A percentile compares a stretch with the other conserved stretches of the same genome.
Evolutionary conservation across 441 rosid genomes (phyloP).

Genomic region (Biscutella laevigata): DNA sequence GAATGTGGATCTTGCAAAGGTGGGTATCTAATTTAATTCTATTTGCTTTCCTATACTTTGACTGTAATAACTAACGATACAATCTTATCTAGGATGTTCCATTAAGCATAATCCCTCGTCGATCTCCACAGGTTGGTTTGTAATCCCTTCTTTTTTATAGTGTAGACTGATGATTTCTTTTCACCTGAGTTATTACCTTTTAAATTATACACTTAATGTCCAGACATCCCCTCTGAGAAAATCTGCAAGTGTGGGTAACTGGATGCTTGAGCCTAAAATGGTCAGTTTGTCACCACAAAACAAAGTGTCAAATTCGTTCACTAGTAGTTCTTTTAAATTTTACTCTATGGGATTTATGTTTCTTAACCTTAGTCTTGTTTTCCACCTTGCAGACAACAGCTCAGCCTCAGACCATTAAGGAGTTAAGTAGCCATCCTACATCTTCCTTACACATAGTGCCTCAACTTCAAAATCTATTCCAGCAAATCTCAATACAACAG

Average conservation of each 20-base stretch:
- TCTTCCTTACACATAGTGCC: conserved; percentile 48
- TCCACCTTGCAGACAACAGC: conserved; percentile 38
- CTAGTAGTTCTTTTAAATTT: not conserved
- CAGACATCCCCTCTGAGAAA: conserved; percentile 81
- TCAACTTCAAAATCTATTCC: conserved; percentile 82
- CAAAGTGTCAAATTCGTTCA: not conserved
- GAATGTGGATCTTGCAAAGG: conserved; percentile 91
- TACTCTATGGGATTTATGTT: not conserved
- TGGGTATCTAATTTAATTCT: conserved; percentile 27
- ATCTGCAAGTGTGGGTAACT: conserved; percentile 93
- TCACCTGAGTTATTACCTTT: conserved; percentile 12
- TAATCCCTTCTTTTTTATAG: conserved; percentile 22
- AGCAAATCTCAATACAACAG: conserved; percentile 88
- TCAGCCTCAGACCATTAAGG: conserved; percentile 56
- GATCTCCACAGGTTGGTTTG: conserved; percentile 69
- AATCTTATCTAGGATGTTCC: conserved; percentile 72
- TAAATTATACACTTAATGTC: conserved; percentile 17
- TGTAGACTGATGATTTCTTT: conserved; percentile 5
- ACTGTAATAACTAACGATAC: conserved; percentile 43
- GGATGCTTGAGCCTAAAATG: conserved; percentile 65
- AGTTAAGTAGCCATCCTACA: conserved; percentile 31
- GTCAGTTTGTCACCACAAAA: conserved; percentile 41
- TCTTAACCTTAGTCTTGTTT: conserved; percentile 3
- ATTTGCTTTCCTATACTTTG: conserved; percentile 12
- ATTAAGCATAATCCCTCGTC: conserved; percentile 62